phyloP scores from a whole-genome alignment of 495 filamentous ascomycete species.

The Saxophila tyrrhenica region DNA sequence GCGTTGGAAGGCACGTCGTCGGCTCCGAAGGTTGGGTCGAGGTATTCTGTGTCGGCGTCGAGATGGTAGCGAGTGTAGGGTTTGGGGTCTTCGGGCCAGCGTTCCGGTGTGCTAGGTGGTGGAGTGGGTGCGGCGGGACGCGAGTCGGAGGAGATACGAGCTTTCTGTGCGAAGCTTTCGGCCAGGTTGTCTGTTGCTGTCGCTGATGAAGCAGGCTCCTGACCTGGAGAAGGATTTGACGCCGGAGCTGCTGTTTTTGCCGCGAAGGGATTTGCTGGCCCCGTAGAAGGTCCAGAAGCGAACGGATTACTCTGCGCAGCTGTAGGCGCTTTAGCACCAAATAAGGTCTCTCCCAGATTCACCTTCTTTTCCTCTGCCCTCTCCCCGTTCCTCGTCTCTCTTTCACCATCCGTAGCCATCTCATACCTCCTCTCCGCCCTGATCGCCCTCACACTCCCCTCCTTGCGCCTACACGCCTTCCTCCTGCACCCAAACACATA shows the following conservation, averaged over 20 bases:
- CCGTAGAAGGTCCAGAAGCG: constrained; percentile 20
- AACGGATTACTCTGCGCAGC: constrained; percentile 33
- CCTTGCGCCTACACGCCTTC: constrained; percentile 71
- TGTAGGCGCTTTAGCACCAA: constrained; percentile 30
- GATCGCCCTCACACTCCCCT: constrained; percentile 64
- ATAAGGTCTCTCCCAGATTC: constrained; percentile 35
- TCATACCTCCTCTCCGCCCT: constrained; percentile 40
- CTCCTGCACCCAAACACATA: constrained; percentile 73
- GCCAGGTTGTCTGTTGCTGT: constrained; percentile 37
- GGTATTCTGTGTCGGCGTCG: constrained; percentile 84
- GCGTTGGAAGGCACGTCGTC: constrained; percentile 30
- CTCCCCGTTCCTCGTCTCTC: constrained; percentile 32
- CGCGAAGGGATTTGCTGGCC: not conserved
- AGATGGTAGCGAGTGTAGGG: constrained; percentile 70
- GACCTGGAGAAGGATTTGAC: too few species aligned
- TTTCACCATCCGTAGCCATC: constrained; percentile 61
- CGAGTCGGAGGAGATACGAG: constrained; percentile 39
- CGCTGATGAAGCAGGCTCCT: not conserved
- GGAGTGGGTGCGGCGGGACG: constrained; percentile 27
- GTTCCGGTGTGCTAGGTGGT: constrained; percentile 16
- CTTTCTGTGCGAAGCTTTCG: constrained; percentile 64
- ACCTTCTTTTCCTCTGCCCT: constrained; percentile 7
- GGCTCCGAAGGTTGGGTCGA: constrained; percentile 40
- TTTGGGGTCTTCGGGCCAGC: constrained; percentile 55
- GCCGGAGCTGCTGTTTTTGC: too few species aligned